These are phyloP conservation scores for Logfia minima DNA, from an alignment of 129 eudicot species.

Conservation along the genomic window DNA sequence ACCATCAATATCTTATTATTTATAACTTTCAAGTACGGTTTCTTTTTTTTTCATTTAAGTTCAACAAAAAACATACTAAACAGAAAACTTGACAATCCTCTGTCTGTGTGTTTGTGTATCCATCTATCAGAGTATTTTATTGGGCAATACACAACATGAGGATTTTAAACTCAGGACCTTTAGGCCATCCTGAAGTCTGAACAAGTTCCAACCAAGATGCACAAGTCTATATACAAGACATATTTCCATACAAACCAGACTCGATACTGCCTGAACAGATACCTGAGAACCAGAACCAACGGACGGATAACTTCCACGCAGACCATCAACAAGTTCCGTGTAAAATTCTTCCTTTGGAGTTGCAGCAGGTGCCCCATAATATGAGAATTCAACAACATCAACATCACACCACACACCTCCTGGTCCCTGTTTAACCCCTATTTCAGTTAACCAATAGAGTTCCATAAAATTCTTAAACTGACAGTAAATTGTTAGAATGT, in stretches of 20 bases:
- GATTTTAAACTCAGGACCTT: too few species aligned
- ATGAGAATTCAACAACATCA: constrained; percentile 81
- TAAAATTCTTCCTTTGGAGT: constrained; percentile 64
- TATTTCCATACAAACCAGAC: not conserved
- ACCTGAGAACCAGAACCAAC: constrained; percentile 96
- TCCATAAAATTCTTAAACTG: not conserved
- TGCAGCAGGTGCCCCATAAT: constrained; percentile 77
- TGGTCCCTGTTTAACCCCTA: constrained; percentile 62
- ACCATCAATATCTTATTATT: not conserved
- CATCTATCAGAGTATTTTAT: not conserved
- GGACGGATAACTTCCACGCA: constrained; percentile 70
- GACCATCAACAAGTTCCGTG: constrained; percentile 75
- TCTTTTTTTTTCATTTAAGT: not conserved
- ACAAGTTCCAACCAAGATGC: not conserved
- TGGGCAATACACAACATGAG: too few species aligned
- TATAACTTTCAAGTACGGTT: not conserved
- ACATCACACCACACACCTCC: constrained; percentile 96
- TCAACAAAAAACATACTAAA: too few species aligned
- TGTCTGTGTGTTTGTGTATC: not conserved
- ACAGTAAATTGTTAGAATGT: not conserved
- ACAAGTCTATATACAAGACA: not conserved
- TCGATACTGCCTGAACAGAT: not conserved
- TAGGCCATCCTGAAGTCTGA: not conserved
- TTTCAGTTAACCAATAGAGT: constrained; percentile 22
- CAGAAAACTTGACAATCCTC: too few species aligned